Base-by-base conservation (phyloP, 805 yeast genomes). In the Candida suzukii region DNA sequence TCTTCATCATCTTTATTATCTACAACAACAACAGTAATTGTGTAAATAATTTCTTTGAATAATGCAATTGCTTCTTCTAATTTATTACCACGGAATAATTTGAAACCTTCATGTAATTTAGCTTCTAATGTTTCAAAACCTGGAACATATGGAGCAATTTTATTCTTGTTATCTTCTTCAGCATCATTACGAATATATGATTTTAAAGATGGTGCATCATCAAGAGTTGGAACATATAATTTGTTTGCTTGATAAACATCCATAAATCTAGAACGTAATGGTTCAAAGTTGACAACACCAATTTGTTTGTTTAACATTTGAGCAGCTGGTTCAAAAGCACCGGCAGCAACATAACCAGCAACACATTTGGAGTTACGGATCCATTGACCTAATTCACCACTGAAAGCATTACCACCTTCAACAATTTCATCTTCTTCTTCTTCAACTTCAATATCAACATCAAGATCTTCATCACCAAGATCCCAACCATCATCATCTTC, bases 291-390 rank as follows among this genome's bases (percentile, higher is more conserved):
- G 22, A 77, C 81, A 39, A 87, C 76, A 53, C 97, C 99, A 35
- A 82, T 71, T 64, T 95, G 99, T 56, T 91, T 83, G 68, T 83
- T 80, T 54, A 93, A 74, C 57, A 95, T 76, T 54, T 88, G 95
- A 31, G 96, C 93, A 30, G 98, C 99, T 41, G 91, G 84, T 50
- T 88, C 97, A 59, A 91, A 91, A 4, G 95, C 85, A 53, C 99
- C 99, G 2, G 96, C 88, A 2, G 99, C 97, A 54, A 83, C 88
- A 53, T 88, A 86, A 22, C 87, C 88, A 25, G 96, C 97, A 4
- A 97, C 88, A 42, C 90, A 75, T 47, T 83, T 84, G 16, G 96
- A 85, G 63, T 84, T 87, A 50, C 91, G 83, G 25, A 86, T 74
- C 99, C 99, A 95, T 44, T 64, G 63, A 4, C 81, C 80, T 26